Percentiles rank a stretch among this genome's conserved stretches.
Conservation (phyloP, 1,284 basidiomycete species). For the Malassezia brasiliensis region DNA sequence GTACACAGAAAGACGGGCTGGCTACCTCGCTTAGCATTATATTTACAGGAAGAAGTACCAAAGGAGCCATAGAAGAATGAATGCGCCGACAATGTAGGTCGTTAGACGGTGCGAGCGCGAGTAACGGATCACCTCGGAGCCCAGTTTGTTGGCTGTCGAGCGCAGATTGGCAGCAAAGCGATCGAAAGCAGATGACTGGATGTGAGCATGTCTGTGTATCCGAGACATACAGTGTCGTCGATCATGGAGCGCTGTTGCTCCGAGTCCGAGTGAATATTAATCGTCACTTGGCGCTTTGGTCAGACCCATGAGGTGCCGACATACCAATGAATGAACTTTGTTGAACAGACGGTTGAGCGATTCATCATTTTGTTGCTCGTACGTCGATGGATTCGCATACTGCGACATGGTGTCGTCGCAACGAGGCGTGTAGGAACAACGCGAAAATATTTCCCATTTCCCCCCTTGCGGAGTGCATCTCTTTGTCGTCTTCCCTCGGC, state of each 20-base stretch:
- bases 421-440: background rate
- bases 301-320: background rate
- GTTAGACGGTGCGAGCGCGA: conserved; percentile 29
- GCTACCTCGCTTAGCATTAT: background rate
- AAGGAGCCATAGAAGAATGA: conserved; percentile 29
- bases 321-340: conserved; percentile 29
- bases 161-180: conserved; percentile 27
- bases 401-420: background rate
- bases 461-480: background rate
- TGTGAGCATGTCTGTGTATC: conserved; percentile 8
- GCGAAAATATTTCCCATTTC: background rate
- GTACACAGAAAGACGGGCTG: too few relatives aligned
- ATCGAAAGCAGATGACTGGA: conserved; percentile 24
- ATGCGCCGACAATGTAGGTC: conserved; percentile 27
- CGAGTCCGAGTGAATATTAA: conserved; percentile 40
- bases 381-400: conserved; percentile 11
- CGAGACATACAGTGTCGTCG: conserved; percentile 6
- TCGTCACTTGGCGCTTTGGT: conserved; percentile 30
- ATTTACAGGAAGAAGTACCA: conserved; percentile 28
- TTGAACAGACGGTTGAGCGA: conserved; percentile 35
- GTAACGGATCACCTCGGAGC: conserved; percentile 21
- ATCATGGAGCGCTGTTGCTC: conserved; percentile 26
- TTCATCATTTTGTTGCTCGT: conserved; percentile 44
- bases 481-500: background rate
- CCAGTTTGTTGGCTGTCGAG: conserved; percentile 12